Percentiles rank a stretch among this genome's conserved stretches.
Conservation (phyloP, 768 basidiomycete species). For the Lentinula aciculospora region DNA sequence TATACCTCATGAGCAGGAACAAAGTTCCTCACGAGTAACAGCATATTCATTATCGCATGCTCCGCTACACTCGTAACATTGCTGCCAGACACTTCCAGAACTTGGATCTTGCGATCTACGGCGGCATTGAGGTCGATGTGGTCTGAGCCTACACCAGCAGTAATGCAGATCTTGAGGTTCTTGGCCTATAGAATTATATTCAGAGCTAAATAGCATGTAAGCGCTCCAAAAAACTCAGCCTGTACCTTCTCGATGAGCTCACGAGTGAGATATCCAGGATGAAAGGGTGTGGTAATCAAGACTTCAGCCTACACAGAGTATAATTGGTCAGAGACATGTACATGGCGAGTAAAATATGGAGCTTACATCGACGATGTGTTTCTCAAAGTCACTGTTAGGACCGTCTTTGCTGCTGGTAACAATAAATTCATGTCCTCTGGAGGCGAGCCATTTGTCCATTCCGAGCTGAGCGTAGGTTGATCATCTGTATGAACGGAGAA, state of each 20-base stretch:
- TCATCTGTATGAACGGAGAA: background rate
- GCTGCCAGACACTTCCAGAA: constrained; percentile 47
- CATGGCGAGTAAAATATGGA: background rate
- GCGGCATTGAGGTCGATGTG: constrained; percentile 88
- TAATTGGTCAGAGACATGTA: background rate
- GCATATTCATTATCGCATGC: constrained; percentile 87
- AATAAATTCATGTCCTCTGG: constrained; percentile 70
- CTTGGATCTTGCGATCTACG: constrained; percentile 74
- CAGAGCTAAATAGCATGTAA: background rate
- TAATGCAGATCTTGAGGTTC: constrained; percentile 86
- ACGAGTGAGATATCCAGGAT: constrained; percentile 76
- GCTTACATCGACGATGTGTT: constrained; percentile 73
- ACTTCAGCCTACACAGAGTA: constrained; percentile 54
- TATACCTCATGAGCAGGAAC: constrained; percentile 67
- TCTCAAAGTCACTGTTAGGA: constrained; percentile 73
- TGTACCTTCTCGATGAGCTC: constrained; percentile 41
- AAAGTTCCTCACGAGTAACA: constrained; percentile 87
- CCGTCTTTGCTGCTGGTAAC: constrained; percentile 84
- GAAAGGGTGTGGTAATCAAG: constrained; percentile 81
- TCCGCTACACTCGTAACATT: constrained; percentile 66
- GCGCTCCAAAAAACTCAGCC: background rate
- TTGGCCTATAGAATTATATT: constrained; percentile 47
- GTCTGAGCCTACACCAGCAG: constrained; percentile 91
- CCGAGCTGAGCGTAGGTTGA: constrained; percentile 50
- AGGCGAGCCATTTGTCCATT: constrained; percentile 60